Conservation (phyloP, 208 protist species). For the Jaenimonas drosophilae region DNA sequence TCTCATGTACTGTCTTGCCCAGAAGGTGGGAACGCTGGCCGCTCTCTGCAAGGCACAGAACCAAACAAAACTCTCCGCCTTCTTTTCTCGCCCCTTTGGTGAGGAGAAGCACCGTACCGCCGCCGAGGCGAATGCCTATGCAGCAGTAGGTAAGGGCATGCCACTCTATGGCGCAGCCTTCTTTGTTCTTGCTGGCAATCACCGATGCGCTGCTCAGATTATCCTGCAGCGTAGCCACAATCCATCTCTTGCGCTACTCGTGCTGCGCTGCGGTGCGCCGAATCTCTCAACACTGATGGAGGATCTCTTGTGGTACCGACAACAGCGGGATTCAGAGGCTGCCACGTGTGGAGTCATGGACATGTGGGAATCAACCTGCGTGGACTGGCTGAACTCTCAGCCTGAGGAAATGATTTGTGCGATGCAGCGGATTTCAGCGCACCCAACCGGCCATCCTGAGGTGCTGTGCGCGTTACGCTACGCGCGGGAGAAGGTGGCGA, state of each 20-base stretch:
- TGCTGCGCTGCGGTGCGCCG: slow-evolving; percentile 45
- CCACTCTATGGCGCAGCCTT: slow-evolving; percentile 85
- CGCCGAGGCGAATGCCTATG: slow-evolving; percentile 88
- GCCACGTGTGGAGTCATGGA: slow-evolving; percentile 18
- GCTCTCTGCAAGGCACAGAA: slow-evolving; percentile 85
- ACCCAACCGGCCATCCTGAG: slow-evolving; percentile 46
- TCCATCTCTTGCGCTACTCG: slow-evolving; percentile 60
- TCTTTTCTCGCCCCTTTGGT: slow-evolving; percentile 87
- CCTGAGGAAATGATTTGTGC: slow-evolving; percentile 13
- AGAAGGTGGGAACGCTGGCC: slow-evolving; percentile 75
- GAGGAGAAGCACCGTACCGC: slow-evolving; percentile 39
- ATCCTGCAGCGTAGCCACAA: slow-evolving; percentile 70
- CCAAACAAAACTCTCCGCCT: slow-evolving; percentile 70
- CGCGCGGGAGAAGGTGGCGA: slow-evolving; percentile 27
- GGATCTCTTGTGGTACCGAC: slow-evolving; percentile 26
- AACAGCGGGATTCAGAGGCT: slow-evolving; percentile 12
- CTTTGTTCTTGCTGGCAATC: slow-evolving; percentile 87
- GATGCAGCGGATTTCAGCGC: slow-evolving; percentile 19
- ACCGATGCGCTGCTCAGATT: slow-evolving; percentile 76
- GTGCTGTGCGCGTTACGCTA: slow-evolving; percentile 43
- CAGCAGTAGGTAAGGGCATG: slow-evolving; percentile 81
- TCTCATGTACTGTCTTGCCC: slow-evolving; percentile 84
- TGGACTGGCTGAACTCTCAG: slow-evolving; percentile 39
- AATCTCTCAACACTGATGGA: too few relatives aligned
- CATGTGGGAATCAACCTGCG: slow-evolving; percentile 50